These are phyloP conservation scores for Chlamydomonas sp. DNA, from an alignment of 139 green algal genomes.

Conservation along the genomic window DNA sequence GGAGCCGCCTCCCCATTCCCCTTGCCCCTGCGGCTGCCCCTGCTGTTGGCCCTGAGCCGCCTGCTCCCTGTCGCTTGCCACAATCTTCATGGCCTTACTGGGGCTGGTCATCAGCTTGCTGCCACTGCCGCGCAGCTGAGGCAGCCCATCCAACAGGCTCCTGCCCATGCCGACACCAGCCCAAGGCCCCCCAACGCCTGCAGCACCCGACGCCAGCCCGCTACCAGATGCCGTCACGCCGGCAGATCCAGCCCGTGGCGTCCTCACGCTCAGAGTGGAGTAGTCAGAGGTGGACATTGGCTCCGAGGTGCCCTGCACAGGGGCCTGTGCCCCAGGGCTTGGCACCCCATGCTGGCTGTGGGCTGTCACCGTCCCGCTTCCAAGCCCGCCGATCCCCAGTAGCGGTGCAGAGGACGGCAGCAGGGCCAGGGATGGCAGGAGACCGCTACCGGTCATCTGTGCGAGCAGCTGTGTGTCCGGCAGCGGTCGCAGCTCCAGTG, in stretches of 20 bases:
- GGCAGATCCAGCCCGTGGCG: background rate
- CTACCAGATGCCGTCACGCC: background rate
- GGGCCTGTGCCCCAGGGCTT: too few relatives aligned
- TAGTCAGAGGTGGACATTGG: too few relatives aligned
- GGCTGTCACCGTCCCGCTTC: too few relatives aligned
- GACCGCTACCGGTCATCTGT: too few relatives aligned
- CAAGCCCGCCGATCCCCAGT: too few relatives aligned
- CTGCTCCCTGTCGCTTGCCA: background rate
- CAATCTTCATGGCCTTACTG: conserved; percentile 28
- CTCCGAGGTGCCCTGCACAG: background rate
- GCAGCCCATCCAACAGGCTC: background rate
- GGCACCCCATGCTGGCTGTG: too few relatives aligned
- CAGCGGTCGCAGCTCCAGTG: too few relatives aligned
- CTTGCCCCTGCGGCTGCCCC: background rate
- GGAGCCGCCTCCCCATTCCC: too few relatives aligned
- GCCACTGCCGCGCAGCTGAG: background rate
- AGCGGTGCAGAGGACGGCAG: too few relatives aligned
- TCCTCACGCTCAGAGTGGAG: background rate
- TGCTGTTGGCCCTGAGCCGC: background rate
- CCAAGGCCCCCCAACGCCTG: too few relatives aligned
- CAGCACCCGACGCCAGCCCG: background rate
- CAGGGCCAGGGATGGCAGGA: too few relatives aligned
- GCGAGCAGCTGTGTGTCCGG: too few relatives aligned
- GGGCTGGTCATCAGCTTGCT: conserved; percentile 40
- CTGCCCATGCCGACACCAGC: background rate